phyloP scores from a whole-genome alignment of 768 basidiomycete genomes.

The Peribolospora baueri region DNA sequence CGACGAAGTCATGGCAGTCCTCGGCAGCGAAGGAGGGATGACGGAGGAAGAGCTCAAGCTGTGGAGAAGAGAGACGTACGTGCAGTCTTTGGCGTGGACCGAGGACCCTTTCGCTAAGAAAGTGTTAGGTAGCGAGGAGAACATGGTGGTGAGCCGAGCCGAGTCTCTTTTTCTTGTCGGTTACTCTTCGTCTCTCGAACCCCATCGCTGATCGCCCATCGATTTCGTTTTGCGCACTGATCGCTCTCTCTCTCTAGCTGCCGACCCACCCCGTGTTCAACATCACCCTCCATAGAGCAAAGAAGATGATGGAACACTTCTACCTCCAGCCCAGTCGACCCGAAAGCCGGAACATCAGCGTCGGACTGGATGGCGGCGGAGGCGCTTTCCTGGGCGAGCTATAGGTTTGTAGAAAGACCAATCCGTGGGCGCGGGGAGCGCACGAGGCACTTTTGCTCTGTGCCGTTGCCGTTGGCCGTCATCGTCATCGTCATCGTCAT shows the following conservation, averaged over 20 bases:
- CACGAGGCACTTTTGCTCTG: no score
- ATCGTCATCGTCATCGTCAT: no score
- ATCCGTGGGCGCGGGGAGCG: no score
- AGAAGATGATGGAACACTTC: no score
- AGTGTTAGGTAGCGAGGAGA: conserved; percentile 26
- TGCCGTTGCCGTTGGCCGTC: no score
- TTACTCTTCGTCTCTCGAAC: not conserved
- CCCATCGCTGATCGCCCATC: not conserved
- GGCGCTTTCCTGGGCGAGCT: no score
- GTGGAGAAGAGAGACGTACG: conserved; percentile 29
- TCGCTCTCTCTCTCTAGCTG: not conserved
- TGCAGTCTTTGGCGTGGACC: conserved; percentile 36
- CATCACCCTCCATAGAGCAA: not conserved
- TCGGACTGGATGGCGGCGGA: no score
- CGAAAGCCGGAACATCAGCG: no score
- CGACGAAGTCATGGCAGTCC: not conserved
- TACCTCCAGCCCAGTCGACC: no score
- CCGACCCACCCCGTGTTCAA: conserved; percentile 11
- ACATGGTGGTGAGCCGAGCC: conserved; percentile 16
- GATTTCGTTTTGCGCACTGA: not conserved
- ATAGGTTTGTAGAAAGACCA: no score
- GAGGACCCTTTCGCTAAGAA: conserved; percentile 42
- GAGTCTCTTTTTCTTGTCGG: not conserved
- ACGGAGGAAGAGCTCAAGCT: conserved; percentile 16
- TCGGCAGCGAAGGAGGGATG: conserved; percentile 9